Percentiles rank a stretch among this genome's conserved stretches.
These are phyloP conservation scores for Acaromyces ingoldii DNA, from an alignment of 1,284 basidiomycete genomes.

Conservation along the genomic window DNA sequence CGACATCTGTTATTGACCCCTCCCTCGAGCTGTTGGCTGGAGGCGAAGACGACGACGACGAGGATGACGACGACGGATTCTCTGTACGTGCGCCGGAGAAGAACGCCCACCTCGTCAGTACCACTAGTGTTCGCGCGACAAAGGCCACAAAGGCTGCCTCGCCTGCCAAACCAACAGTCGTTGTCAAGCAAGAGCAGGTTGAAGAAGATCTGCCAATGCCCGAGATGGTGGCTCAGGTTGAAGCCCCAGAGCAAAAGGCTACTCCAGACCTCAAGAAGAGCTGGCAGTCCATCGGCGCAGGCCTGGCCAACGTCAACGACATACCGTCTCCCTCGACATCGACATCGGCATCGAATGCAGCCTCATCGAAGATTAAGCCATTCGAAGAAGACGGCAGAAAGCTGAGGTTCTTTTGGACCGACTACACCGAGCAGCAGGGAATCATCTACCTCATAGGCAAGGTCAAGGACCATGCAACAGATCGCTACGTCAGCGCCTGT, in stretches of 20 bases:
- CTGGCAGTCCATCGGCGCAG: constrained; percentile 10
- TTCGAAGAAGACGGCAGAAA: constrained; percentile 33
- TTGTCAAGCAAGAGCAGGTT: background rate
- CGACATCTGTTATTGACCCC: background rate
- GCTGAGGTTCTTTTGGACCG: constrained; percentile 49
- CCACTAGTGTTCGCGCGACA: background rate
- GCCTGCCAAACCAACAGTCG: background rate
- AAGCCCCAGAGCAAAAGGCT: background rate
- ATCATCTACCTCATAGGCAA: constrained; percentile 48
- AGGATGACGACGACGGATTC: constrained; percentile 19
- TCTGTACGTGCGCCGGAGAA: constrained; percentile 11
- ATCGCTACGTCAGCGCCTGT: constrained; percentile 77
- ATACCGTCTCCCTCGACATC: background rate
- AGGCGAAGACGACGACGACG: constrained; percentile 26
- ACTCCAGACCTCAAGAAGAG: background rate
- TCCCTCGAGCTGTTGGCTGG: background rate
- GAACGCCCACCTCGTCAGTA: background rate
- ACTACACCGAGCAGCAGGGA: constrained; percentile 46
- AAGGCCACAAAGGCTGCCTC: constrained; percentile 7
- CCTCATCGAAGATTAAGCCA: constrained; percentile 25
- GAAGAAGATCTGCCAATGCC: constrained; percentile 2
- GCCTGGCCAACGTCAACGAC: constrained; percentile 3
- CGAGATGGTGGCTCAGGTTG: background rate
- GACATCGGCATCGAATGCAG: constrained; percentile 1
- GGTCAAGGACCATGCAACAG: constrained; percentile 44